These are phyloP conservation scores for Auricularia sp. DNA, from an alignment of 768 basidiomycete genomes.

Conservation along the genomic window DNA sequence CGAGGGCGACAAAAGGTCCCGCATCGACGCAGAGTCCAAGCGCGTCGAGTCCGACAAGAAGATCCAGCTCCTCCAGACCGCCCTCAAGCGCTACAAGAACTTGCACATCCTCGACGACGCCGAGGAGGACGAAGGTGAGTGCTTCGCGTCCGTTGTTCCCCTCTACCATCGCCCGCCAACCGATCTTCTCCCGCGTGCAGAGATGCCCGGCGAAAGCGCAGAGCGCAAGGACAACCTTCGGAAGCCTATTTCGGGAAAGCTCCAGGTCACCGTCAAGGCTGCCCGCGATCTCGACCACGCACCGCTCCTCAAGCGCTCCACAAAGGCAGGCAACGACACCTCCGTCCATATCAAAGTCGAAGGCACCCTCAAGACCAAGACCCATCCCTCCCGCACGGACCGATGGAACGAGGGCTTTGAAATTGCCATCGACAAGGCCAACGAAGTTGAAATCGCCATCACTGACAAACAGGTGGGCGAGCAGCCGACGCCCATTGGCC, in stretches of 20 bases:
- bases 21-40: constrained; percentile 88
- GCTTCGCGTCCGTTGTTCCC: neutral
- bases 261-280: constrained; percentile 77
- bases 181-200: constrained; percentile 11
- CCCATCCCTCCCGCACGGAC: constrained; percentile 88
- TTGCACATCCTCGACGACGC: constrained; percentile 86
- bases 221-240: constrained; percentile 90
- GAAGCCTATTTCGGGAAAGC: constrained; percentile 87
- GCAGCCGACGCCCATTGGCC: constrained; percentile 81
- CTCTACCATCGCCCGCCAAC: neutral
- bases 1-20: constrained; percentile 94
- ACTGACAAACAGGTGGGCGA: constrained; percentile 87
- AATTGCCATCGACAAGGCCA: constrained; percentile 93
- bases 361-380: constrained; percentile 84
- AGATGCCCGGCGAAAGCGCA: constrained; percentile 53
- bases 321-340: constrained; percentile 74
- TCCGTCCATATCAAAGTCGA: constrained; percentile 92
- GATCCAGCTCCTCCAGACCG: constrained; percentile 83
- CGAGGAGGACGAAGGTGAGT: constrained; percentile 56
- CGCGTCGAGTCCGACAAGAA: constrained; percentile 92
- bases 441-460: constrained; percentile 93
- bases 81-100: constrained; percentile 93
- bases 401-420: constrained; percentile 98
- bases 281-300: constrained; percentile 95
- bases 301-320: constrained; percentile 62